Evolutionary conservation across 805 yeast species (phyloP).

Genomic region (Sporopachydermia lactativora): DNA sequence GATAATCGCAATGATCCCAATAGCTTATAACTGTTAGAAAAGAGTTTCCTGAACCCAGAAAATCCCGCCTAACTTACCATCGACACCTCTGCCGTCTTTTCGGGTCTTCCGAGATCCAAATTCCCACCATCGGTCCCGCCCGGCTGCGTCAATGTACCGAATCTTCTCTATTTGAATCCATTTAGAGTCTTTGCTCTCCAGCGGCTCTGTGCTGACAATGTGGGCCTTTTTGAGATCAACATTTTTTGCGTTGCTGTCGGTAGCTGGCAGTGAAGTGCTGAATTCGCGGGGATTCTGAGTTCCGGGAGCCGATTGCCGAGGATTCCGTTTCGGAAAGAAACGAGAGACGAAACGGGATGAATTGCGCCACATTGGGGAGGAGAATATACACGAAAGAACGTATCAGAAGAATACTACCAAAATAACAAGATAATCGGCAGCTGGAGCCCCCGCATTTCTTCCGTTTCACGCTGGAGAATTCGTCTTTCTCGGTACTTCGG

Average conservation of each 20-base stretch:
- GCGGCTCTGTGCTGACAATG: not conserved
- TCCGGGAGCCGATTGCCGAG: too few relatives aligned
- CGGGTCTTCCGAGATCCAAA: constrained; percentile 2
- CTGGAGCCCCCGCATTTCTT: too few relatives aligned
- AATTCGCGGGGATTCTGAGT: too few relatives aligned
- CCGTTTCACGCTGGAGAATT: too few relatives aligned
- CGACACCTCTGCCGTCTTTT: not conserved
- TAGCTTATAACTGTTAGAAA: not conserved
- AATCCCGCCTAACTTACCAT: constrained; percentile 6
- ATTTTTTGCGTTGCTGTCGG: not conserved
- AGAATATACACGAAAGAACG: too few relatives aligned
- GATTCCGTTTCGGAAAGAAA: too few relatives aligned
- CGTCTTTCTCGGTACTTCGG: too few relatives aligned
- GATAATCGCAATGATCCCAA: constrained; percentile 1
- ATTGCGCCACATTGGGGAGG: too few relatives aligned
- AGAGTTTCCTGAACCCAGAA: not conserved
- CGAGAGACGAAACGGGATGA: too few relatives aligned
- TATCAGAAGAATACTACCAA: too few relatives aligned
- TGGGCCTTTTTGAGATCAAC: not conserved
- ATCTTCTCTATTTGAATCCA: constrained; percentile 2
- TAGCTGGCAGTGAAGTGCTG: too few relatives aligned
- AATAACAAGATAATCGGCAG: too few relatives aligned
- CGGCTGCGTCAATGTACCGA: constrained; percentile 1
- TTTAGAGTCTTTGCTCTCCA: not conserved
- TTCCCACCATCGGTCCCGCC: constrained; percentile 2